Base-by-base conservation (phyloP, 2,329 filamentous ascomycete genomes). In the Cercospora nicotianae region DNA sequence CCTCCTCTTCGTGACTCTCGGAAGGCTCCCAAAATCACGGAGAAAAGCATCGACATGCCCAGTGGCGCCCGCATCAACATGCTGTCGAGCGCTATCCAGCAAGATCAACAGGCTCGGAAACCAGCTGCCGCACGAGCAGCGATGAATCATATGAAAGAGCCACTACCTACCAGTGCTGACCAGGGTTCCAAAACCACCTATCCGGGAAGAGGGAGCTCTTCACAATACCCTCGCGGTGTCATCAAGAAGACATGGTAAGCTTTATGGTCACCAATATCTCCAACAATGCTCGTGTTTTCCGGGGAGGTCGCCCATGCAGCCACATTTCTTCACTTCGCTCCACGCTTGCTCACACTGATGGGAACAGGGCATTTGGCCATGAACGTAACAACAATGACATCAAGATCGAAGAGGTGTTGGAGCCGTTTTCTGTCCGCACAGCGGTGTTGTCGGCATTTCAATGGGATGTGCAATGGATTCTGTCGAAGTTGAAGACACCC, bases 371-470 rank as follows among this genome's bases (percentile, higher is more conserved):
- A 0, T 83, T 83, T 39, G 89, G 90, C 2, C 87, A 86, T 70
- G 81, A 85, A 1, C 84, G 91, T 39, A 82, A 78, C 0, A 83
- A 82, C 4, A 86, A 93, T 69, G 92, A 96, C 70, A 92, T 98
- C 76, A 95, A 89, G 68, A 89, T 98, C 48, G 92, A 96, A 74
- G 93, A 97, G 77, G 87, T 97, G 0, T 80, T 97, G 1, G 91
- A 96, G 77, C 89, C 87, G 69, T 80, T 87, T 1, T 85, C 89
- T 12, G 83, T 98, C 8, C 83, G 91, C 61, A 86, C 93, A 45
- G 94, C 92, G 0, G 86, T 98, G 0, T 81, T 98, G 5, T 96
- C 93, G 73, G 92, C 94, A 0, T 98, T 91, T 73, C 88, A 94
- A 76, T 95, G 92, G 89, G 90, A 98, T 70, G 86, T 90, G 13